phyloP scores from a whole-genome alignment of 139 green algal genomes.

The Gonium pectorale region DNA sequence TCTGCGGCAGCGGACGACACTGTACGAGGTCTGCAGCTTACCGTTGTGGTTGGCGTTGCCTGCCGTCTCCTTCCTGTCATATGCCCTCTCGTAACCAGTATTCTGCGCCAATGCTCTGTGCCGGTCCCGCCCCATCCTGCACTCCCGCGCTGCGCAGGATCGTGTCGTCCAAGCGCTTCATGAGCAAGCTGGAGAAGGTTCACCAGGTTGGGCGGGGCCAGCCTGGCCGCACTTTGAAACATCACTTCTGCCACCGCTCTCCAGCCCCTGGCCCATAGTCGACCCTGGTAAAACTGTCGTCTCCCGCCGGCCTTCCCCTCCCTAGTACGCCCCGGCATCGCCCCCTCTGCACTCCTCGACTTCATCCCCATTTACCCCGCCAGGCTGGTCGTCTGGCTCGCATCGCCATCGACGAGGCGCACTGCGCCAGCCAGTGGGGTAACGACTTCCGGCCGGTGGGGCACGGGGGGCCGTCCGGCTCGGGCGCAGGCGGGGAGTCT shows the following conservation, averaged over 20 bases:
- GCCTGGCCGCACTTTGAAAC: too few species aligned
- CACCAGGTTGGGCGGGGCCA: conserved; percentile 40
- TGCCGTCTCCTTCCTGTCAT: background rate
- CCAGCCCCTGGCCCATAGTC: too few species aligned
- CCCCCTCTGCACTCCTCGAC: background rate
- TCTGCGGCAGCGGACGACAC: too few species aligned
- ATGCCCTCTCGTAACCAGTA: too few species aligned
- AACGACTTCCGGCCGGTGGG: conserved; percentile 50
- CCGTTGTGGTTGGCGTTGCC: background rate
- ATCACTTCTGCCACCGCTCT: too few species aligned
- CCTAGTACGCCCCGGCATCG: too few species aligned
- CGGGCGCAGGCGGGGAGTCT: too few species aligned
- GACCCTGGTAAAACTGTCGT: too few species aligned
- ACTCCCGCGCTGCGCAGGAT: conserved; percentile 34
- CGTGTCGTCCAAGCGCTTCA: conserved; percentile 63
- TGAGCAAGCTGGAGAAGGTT: conserved; percentile 74
- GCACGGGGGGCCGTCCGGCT: background rate
- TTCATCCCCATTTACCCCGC: background rate
- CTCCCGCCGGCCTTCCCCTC: too few species aligned
- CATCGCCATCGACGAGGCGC: conserved; percentile 84
- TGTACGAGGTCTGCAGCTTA: too few species aligned
- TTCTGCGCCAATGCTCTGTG: background rate
- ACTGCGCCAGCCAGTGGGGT: conserved; percentile 67
- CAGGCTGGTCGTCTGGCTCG: conserved; percentile 58
- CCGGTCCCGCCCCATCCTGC: background rate